These are phyloP conservation scores for Xylariales sp. DNA, from an alignment of 2,329 filamentous ascomycete genomes.

Conservation along the genomic window DNA sequence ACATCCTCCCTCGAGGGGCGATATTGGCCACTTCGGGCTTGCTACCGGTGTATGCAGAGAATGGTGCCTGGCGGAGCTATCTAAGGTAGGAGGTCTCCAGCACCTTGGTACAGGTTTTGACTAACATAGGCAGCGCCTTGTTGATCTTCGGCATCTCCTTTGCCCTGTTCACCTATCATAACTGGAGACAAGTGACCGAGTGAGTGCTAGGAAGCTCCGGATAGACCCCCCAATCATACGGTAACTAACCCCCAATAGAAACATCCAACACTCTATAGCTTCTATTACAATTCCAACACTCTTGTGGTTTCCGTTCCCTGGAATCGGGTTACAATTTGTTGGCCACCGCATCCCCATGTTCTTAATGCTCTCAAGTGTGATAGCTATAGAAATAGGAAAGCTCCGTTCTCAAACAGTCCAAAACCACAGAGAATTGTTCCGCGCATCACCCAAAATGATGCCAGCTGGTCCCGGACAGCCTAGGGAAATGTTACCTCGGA, in stretches of 20 bases:
- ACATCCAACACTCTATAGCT: background rate
- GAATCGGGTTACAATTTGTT: background rate
- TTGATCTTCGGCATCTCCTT: background rate
- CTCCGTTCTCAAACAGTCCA: background rate
- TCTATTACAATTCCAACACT: background rate
- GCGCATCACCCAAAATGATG: too few species aligned
- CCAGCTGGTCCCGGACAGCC: too few species aligned
- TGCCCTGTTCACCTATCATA: background rate
- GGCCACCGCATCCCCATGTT: background rate
- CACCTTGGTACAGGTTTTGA: too few species aligned
- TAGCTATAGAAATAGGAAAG: background rate
- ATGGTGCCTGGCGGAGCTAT: background rate
- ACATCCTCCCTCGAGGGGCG: background rate
- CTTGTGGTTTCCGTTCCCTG: background rate
- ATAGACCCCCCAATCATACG: background rate
- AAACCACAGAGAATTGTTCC: too few species aligned
- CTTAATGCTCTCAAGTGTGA: background rate
- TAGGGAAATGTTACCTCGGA: too few species aligned
- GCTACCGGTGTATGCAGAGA: background rate
- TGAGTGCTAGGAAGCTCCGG: background rate
- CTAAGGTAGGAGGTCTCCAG: background rate
- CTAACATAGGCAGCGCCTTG: background rate
- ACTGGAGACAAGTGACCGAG: background rate
- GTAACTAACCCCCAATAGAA: background rate
- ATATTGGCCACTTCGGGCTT: background rate